A percentile compares a stretch with the other conserved stretches of the same genome.
Evolutionary conservation across 2,329 filamentous ascomycete species (phyloP).

Genomic region (Cladosporium colombiae): DNA sequence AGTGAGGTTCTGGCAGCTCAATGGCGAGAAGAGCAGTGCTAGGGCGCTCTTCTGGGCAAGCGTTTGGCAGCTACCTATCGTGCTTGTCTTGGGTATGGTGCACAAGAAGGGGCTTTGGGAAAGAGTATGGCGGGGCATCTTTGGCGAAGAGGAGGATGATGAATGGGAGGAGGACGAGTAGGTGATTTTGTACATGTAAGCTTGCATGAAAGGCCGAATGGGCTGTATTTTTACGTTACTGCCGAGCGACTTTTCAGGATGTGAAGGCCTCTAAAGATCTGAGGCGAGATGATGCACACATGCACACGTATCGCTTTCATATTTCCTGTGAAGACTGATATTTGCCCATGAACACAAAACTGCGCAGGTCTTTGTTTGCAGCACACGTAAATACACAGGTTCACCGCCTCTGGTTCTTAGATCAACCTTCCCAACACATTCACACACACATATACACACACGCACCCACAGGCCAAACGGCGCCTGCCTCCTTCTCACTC

Average conservation of each 20-base stretch:
- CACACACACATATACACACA: too few relatives aligned
- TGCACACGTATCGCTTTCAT: background rate
- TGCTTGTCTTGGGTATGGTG: slow-evolving; percentile 85
- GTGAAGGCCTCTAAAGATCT: background rate
- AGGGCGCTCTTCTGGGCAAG: slow-evolving; percentile 93
- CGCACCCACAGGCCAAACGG: too few relatives aligned
- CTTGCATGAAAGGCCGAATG: slow-evolving; percentile 1
- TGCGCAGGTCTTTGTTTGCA: too few relatives aligned
- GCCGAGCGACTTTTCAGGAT: background rate
- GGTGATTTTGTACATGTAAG: slow-evolving; percentile 15
- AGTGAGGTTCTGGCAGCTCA: slow-evolving; percentile 74
- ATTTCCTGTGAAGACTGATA: background rate
- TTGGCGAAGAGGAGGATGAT: slow-evolving; percentile 57
- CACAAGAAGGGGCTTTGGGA: slow-evolving; percentile 94
- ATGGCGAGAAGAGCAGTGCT: slow-evolving; percentile 78
- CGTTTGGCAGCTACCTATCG: slow-evolving; percentile 89
- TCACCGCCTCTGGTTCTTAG: too few relatives aligned
- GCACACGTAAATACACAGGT: too few relatives aligned
- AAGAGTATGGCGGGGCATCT: slow-evolving; percentile 71
- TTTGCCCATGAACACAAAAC: background rate
- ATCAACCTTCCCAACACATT: too few relatives aligned
- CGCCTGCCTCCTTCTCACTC: too few relatives aligned
- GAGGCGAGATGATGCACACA: background rate
- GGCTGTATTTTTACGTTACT: slow-evolving; percentile 3
- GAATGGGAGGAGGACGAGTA: slow-evolving; percentile 56